Evolutionary conservation across 495 filamentous ascomycete genomes (phyloP).

Genomic region (Tuber brumale): DNA sequence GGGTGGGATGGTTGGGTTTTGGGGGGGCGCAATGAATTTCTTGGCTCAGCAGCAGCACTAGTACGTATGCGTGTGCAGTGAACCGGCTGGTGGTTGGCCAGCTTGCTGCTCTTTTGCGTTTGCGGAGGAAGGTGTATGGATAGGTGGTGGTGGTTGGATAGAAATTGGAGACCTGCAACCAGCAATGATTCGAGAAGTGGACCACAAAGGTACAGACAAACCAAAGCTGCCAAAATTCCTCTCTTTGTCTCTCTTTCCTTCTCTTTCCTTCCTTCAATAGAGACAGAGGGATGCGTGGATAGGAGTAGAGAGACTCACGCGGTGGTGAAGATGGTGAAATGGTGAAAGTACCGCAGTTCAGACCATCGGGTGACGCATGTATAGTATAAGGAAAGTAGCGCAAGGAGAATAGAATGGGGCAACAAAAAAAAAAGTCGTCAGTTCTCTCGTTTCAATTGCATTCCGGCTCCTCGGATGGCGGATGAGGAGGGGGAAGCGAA

Average conservation of each 20-base stretch:
- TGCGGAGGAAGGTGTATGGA: neutral
- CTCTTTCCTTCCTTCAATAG: neutral
- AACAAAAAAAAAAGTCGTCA: slow-evolving; percentile 16
- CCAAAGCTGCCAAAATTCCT: neutral
- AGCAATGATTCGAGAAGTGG: neutral
- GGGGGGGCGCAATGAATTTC: slow-evolving; percentile 14
- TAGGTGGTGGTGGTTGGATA: neutral
- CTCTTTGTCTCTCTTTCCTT: neutral
- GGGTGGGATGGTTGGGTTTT: slow-evolving; percentile 11
- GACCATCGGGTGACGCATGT: neutral
- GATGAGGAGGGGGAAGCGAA: slow-evolving; percentile 30
- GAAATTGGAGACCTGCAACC: neutral
- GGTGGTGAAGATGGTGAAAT: neutral
- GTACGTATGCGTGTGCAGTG: slow-evolving; percentile 3
- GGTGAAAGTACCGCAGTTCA: neutral
- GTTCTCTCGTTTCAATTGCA: slow-evolving; percentile 34
- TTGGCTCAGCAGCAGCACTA: slow-evolving; percentile 18
- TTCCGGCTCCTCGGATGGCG: slow-evolving; percentile 37
- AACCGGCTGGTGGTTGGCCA: slow-evolving; percentile 15
- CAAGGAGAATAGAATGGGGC: neutral
- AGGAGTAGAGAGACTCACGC: neutral
- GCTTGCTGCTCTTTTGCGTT: neutral
- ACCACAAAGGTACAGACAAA: neutral
- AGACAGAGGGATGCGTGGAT: neutral
- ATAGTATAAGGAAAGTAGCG: neutral